Evolutionary conservation across 2,329 filamentous ascomycete genomes (phyloP).

Genomic region (Calonectria multiphialidica): DNA sequence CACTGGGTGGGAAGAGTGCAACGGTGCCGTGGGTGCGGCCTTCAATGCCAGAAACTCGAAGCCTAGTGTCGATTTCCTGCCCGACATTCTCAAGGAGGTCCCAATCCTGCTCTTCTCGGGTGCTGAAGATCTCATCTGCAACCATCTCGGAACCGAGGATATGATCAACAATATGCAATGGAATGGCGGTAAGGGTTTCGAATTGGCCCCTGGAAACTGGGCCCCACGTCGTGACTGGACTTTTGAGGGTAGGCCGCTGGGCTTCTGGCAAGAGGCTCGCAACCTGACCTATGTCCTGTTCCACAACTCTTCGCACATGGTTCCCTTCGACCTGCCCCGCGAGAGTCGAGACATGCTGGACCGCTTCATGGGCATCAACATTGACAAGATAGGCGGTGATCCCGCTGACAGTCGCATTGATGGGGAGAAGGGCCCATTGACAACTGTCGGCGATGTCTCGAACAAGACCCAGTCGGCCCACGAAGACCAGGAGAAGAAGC

Average conservation of each 20-base stretch:
- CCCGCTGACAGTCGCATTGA: slow-evolving; percentile 86
- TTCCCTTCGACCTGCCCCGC: slow-evolving; percentile 91
- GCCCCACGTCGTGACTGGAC: slow-evolving; percentile 95
- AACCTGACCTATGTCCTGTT: slow-evolving; percentile 97
- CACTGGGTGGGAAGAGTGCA: slow-evolving; percentile 93
- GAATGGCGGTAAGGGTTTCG: slow-evolving; percentile 93
- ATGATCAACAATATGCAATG: slow-evolving; percentile 92
- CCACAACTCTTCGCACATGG: slow-evolving; percentile 98
- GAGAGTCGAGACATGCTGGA: slow-evolving; percentile 96
- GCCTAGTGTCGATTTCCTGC: slow-evolving; percentile 81
- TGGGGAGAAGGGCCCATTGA: slow-evolving; percentile 84
- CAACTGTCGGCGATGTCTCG: slow-evolving; percentile 79
- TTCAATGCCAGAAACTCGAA: slow-evolving; percentile 80
- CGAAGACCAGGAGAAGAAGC: slow-evolving; percentile 67
- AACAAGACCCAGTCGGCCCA: slow-evolving; percentile 69
- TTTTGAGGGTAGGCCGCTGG: slow-evolving; percentile 88
- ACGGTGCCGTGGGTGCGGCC: slow-evolving; percentile 77
- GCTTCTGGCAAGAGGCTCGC: slow-evolving; percentile 93
- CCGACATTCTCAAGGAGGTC: slow-evolving; percentile 81
- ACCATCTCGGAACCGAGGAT: slow-evolving; percentile 93
- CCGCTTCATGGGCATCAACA: slow-evolving; percentile 94
- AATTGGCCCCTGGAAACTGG: slow-evolving; percentile 86
- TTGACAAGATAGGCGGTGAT: slow-evolving; percentile 84
- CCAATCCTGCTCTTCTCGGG: slow-evolving; percentile 92
- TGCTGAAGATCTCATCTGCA: slow-evolving; percentile 95